Evolutionary conservation across 2,329 filamentous ascomycete genomes (phyloP), one percentile per base, ranked within the genome.

Genomic region (Fusarium illudens): DNA sequence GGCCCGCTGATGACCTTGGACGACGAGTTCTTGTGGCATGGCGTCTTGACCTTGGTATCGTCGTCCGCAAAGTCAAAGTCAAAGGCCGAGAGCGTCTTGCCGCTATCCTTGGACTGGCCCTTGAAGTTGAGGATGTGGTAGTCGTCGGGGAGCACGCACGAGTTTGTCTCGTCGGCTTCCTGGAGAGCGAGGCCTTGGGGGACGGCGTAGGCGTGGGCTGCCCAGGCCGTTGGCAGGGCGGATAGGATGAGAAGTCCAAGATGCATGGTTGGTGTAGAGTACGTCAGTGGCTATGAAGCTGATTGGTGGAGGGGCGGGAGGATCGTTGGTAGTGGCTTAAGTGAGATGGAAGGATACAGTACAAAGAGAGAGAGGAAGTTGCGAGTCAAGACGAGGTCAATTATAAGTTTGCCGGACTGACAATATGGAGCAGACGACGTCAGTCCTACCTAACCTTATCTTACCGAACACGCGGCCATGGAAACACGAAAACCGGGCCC

Each of bases 11-110:
- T 57, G 9, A 81, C 76, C 33, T 67, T 66, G 3, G 83, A 84
- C 7, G 78, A 79, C 17, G 77, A 75, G 71, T 86, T 83, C 71
- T 77, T 79, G 34, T 78, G 74, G 74, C 84, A 86, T 2, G 64
- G 61, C 10, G 83, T 83, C n/a, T 72, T 70, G 49, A 82, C 71
- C 3, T 71, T 65, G 17, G 82, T 84, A n/a, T 69, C 74, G 11
- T 72, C 49, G 67, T 85, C 82, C 36, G 72, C 52, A 72, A 79
- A 86, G 52, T 62, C 71, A 66, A 86, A 86, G 56, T 77, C 67
- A 64, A 81, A 72, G 8, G 71, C 72, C 17, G 71, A 63, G 19
- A 80, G 67, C 9, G 73, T 74, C 22, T 74, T 58, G n/a, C 75
- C 77, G 6, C 74, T 78, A 59, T 79, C 68, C 56, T 78, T 78